Percentiles rank a stretch among this genome's conserved stretches.
These are phyloP conservation scores for Podaxis sp. DNA, from an alignment of 768 basidiomycete genomes.

Conservation along the genomic window DNA sequence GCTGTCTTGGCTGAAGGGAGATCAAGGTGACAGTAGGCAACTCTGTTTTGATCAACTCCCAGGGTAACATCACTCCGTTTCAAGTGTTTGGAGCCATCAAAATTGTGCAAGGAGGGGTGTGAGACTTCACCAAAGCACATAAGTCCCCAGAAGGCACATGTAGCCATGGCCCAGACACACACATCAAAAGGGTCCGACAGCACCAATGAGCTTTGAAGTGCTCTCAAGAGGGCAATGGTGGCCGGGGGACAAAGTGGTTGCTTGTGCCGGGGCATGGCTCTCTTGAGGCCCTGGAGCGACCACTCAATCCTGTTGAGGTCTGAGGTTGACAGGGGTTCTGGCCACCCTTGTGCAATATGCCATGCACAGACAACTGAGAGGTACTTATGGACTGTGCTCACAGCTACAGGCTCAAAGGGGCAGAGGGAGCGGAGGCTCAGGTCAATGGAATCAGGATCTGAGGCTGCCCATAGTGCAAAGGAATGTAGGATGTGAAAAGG, in stretches of 20 bases:
- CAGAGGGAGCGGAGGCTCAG: conserved; percentile 7
- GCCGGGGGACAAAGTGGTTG: conserved; percentile 29
- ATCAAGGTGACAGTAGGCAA: conserved; percentile 25
- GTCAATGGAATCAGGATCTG: conserved; percentile 23
- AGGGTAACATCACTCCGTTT: conserved; percentile 21
- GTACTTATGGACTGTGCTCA: conserved; percentile 27
- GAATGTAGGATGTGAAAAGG: conserved; percentile 29
- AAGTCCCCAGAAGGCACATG: conserved; percentile 38
- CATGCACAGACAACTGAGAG: conserved; percentile 34
- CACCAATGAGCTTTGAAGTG: conserved; percentile 19
- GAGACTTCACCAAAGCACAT: conserved; percentile 38
- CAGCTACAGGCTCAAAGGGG: conserved; percentile 30
- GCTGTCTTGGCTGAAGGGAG: conserved; percentile 38
- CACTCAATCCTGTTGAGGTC: conserved; percentile 23
- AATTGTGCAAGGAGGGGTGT: conserved; percentile 20
- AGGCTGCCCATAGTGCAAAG: conserved; percentile 33
- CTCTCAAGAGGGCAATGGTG: conserved; percentile 30
- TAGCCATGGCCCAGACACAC: conserved; percentile 34
- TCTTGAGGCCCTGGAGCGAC: conserved; percentile 27
- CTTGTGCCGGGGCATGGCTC: conserved; percentile 14
- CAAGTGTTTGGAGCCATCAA: conserved; percentile 23
- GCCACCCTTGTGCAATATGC: conserved; percentile 39
- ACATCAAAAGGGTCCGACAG: conserved; percentile 34
- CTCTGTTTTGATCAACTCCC: conserved; percentile 22
- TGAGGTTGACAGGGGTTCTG: conserved; percentile 22